phyloP scores from a whole-genome alignment of 257 asterid genomes.

The Rauvolfia tetraphylla region DNA sequence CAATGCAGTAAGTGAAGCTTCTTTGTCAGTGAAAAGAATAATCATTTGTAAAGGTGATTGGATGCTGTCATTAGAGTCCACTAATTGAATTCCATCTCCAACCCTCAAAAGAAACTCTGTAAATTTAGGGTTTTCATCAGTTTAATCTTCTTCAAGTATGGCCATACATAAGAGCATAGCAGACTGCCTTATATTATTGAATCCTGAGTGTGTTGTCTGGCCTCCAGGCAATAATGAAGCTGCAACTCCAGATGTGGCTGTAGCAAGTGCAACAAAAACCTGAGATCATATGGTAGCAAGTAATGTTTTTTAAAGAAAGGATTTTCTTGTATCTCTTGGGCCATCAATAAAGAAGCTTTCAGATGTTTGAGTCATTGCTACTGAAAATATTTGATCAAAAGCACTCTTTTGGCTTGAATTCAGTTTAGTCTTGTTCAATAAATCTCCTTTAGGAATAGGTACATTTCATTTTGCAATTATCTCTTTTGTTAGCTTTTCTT shows the following conservation, averaged over 20 bases:
- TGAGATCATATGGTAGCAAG: too few species aligned
- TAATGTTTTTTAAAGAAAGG: too few species aligned
- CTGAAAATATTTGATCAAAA: background rate
- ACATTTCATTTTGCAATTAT: too few species aligned
- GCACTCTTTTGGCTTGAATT: too few species aligned
- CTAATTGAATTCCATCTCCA: background rate
- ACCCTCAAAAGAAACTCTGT: background rate
- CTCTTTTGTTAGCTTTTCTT: too few species aligned
- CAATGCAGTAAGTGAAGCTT: background rate
- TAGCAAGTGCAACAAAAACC: background rate
- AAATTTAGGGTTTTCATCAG: background rate
- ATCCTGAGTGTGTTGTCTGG: too few species aligned
- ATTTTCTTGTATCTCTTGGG: background rate
- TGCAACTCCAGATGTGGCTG: too few species aligned
- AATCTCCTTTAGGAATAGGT: background rate
- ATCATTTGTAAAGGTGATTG: too few species aligned
- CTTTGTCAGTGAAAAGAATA: background rate
- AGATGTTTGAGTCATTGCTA: background rate
- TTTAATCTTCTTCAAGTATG: background rate
- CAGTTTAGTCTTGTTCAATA: too few species aligned
- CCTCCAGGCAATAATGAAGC: too few species aligned
- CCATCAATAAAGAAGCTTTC: background rate
- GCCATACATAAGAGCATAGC: too few species aligned
- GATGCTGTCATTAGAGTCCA: background rate
- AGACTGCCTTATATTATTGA: too few species aligned